Percentiles rank a stretch among this genome's conserved stretches.
phyloP scores from a whole-genome alignment of 2,329 filamentous ascomycete species.

The Talaromyces sp. region DNA sequence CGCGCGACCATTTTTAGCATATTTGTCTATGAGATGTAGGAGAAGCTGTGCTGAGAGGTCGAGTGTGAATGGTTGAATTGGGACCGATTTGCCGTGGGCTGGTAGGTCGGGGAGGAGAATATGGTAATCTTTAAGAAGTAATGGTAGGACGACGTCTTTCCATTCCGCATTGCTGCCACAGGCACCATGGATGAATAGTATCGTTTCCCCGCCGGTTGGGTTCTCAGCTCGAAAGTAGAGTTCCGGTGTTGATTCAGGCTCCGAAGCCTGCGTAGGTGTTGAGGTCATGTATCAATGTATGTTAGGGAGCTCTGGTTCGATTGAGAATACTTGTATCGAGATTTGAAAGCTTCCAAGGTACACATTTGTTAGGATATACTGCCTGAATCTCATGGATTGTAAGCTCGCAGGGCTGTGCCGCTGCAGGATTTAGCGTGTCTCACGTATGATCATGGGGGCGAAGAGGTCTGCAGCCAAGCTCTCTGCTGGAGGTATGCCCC shows the following conservation, averaged over 20 bases:
- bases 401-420: too few relatives aligned
- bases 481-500: too few relatives aligned
- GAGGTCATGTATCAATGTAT: background rate
- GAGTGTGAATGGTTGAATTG: constrained; percentile 12
- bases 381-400: too few relatives aligned
- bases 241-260: background rate
- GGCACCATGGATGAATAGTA: constrained; percentile 20
- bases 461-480: too few relatives aligned
- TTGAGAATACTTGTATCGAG: too few relatives aligned
- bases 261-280: background rate
- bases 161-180: constrained; percentile 14
- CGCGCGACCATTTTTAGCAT: constrained; percentile 9
- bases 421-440: too few relatives aligned
- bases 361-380: background rate
- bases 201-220: constrained; percentile 6
- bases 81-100: constrained; percentile 16
- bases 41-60: constrained; percentile 3
- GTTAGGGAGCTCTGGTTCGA: too few relatives aligned
- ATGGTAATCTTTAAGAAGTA: constrained; percentile 13
- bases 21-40: constrained; percentile 5
- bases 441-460: too few relatives aligned
- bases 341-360: too few relatives aligned
- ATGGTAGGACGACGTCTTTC: constrained; percentile 9
- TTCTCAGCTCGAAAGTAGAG: constrained; percentile 8
- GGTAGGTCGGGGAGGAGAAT: constrained; percentile 20